phyloP scores from a whole-genome alignment of 768 basidiomycete species.

The Leccinum arenicola region DNA sequence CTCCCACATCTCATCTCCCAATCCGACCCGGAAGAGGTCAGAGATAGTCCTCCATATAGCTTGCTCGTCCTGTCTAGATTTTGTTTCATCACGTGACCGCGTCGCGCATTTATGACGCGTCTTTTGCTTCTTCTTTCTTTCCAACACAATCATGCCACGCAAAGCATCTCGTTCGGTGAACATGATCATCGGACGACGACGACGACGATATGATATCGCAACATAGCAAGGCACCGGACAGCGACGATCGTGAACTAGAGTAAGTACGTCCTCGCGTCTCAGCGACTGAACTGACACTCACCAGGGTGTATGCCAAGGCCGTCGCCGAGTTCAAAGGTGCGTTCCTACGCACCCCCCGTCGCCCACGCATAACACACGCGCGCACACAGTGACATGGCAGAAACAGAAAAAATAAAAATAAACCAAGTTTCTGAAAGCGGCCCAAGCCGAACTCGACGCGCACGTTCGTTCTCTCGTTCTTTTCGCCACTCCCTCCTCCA shows the following conservation, averaged over 20 bases:
- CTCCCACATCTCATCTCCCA: too few relatives aligned
- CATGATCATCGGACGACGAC: conserved; percentile 12
- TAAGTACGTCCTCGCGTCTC: conserved; percentile 2
- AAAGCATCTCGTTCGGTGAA: conserved; percentile 6
- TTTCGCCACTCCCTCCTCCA: not conserved
- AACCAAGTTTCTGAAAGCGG: conserved; percentile 18
- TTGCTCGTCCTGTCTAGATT: conserved; percentile 31
- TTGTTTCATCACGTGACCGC: conserved; percentile 26
- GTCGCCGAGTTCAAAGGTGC: conserved; percentile 33
- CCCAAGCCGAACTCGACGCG: conserved; percentile 25
- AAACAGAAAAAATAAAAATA: conserved; percentile 29
- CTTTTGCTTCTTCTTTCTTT: not conserved
- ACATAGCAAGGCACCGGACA: conserved; percentile 17
- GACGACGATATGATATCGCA: conserved; percentile 17
- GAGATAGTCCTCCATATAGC: conserved; percentile 21
- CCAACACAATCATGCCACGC: conserved; percentile 10
- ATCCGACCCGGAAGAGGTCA: too few relatives aligned
- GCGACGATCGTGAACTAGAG: conserved; percentile 30
- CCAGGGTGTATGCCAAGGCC: conserved; percentile 29
- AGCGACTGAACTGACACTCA: not conserved
- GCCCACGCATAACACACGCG: not conserved
- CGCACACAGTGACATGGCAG: conserved; percentile 30
- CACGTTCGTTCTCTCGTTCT: conserved; percentile 12
- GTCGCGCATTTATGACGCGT: not conserved
- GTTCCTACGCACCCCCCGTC: not conserved